These are phyloP conservation scores for Clitopilus passeckerianus DNA, from an alignment of 768 basidiomycete genomes.

Conservation along the genomic window DNA sequence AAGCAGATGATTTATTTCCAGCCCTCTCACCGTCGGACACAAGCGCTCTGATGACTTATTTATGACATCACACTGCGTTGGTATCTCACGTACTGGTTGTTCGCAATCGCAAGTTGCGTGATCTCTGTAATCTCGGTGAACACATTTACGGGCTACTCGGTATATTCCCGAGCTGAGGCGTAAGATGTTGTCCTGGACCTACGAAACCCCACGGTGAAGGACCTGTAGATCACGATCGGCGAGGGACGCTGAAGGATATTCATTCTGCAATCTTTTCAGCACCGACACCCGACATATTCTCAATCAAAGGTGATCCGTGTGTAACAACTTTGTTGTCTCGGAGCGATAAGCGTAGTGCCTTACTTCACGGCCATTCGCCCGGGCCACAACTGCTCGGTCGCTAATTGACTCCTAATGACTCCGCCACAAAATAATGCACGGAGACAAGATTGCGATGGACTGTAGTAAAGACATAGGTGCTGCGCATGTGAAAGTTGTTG, in stretches of 20 bases:
- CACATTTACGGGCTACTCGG: neutral
- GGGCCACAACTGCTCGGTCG: neutral
- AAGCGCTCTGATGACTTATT: neutral
- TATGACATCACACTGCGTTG: neutral
- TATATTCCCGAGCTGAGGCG: neutral
- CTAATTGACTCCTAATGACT: neutral
- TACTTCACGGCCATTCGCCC: neutral
- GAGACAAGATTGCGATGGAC: conserved; percentile 2
- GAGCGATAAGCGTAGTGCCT: neutral
- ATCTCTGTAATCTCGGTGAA: neutral
- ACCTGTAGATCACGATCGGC: neutral
- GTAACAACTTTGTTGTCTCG: neutral
- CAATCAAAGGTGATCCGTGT: neutral
- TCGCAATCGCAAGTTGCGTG: neutral
- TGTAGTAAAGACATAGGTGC: conserved; percentile 5
- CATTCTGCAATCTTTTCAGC: neutral
- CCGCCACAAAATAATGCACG: conserved; percentile 3
- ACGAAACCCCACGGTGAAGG: neutral
- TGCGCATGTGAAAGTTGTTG: neutral
- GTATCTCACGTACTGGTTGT: neutral
- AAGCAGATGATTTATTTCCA: neutral
- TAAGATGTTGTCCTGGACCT: neutral
- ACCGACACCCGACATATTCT: neutral
- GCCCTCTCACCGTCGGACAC: neutral
- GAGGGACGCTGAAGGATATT: neutral